Base-by-base conservation (phyloP, 2,329 filamentous ascomycete species). In the Xylariaceae sp. region DNA sequence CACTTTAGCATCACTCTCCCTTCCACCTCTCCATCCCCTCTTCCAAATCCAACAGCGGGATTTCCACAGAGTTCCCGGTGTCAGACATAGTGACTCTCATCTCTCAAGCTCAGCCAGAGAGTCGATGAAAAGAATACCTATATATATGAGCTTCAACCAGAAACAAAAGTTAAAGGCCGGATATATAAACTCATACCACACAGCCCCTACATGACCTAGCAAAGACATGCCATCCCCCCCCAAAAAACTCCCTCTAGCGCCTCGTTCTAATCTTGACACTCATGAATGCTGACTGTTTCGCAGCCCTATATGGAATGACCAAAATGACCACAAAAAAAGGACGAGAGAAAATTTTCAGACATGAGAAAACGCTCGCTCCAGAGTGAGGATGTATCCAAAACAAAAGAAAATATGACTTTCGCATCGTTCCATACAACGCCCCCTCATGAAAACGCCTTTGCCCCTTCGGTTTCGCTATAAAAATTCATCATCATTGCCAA, bases 211-310 rank as follows among this genome's bases (percentile, higher is more conserved):
- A 19, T 19, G 19, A 19, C 19, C 19, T 19, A 19, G 19, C 19
- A 19, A 19, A 30, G 48, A 50, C 39, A n/a, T 35, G 43, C 4
- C 48, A 39, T 27, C 43, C 35, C 12, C 37, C 43, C 35, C 12
- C 37, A 50, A 47, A 46, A 46, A 52, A 3, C 34, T 26, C 54
- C 54, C 19, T 19, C 56, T 49, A 60, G 57, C 58, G 56, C 58
- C 58, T 60, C 53, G 50, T 19, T 54, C 55, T 58, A 51, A 54
- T 57, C 59, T 57, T 49, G 45, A 19, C 56, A 49, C 46, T 45
- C 44, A 43, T 50, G 42, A 19, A 41, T 35, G 44, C 42, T 42
- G 47, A 8, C 51, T 46, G 32, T 19, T 19, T 46, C 30, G 37
- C 37, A 45, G 37, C 46, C 42, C 19, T 19, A 31, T 34, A 19